Conservation (phyloP, 352 stramenopile genomes). For the Porosira glacialis region DNA sequence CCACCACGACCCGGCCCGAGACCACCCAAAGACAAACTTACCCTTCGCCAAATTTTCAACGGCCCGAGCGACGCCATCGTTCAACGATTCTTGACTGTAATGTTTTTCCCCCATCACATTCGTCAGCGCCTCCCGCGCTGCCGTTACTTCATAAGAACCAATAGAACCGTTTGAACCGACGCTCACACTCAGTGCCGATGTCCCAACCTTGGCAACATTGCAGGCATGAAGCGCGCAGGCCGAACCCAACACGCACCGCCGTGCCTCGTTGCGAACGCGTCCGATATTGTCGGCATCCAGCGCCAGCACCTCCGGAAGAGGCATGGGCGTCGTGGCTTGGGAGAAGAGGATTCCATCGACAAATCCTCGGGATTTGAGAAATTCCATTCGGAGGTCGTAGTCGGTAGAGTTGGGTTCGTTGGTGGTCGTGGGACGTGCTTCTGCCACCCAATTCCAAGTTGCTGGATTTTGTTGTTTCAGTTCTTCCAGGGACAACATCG, state of each 20-base stretch:
- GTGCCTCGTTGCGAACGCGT: conserved; percentile 32
- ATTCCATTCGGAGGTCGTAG: conserved; percentile 39
- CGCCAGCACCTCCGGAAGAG: conserved; percentile 34
- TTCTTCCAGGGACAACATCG: too few relatives aligned
- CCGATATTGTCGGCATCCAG: conserved; percentile 36
- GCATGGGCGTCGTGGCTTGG: conserved; percentile 19
- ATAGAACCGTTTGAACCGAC: conserved; percentile 4
- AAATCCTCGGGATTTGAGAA: conserved; percentile 39
- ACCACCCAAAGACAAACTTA: conserved; percentile 6
- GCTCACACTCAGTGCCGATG: conserved; percentile 13
- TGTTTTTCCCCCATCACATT: conserved; percentile 29
- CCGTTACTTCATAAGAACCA: conserved; percentile 6
- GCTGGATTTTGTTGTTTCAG: conserved; percentile 29
- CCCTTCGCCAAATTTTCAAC: conserved; percentile 36
- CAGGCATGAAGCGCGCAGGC: conserved; percentile 50
- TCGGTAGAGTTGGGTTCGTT: conserved; percentile 9
- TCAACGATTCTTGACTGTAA: conserved; percentile 17
- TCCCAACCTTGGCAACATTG: conserved; percentile 32
- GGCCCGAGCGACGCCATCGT: conserved; percentile 28
- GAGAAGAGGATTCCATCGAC: conserved; percentile 47
- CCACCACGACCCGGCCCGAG: too few relatives aligned
- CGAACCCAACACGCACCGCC: conserved; percentile 49
- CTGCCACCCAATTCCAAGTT: conserved; percentile 34
- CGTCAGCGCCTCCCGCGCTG: conserved; percentile 16
- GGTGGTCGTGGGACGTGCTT: conserved; percentile 4